Evolutionary conservation across 1,284 basidiomycete genomes (phyloP).

Genomic region (Boletus calvinii): DNA sequence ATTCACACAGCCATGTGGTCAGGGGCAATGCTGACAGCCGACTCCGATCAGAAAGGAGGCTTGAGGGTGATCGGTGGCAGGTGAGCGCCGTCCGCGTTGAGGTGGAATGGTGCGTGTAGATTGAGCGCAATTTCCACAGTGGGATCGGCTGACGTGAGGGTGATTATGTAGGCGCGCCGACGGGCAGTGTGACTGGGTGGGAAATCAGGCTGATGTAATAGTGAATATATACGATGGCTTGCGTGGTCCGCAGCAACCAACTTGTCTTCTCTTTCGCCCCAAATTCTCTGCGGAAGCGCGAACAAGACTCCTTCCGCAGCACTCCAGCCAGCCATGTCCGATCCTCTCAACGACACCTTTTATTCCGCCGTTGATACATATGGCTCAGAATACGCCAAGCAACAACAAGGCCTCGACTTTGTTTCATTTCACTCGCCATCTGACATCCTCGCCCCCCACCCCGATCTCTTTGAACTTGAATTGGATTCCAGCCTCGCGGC

Average conservation of each 20-base stretch:
- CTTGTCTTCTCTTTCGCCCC: conserved; percentile 8
- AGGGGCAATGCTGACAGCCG: conserved; percentile 16
- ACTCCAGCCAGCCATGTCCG: conserved; percentile 28
- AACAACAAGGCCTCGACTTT: conserved; percentile 56
- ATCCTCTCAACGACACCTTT: conserved; percentile 33
- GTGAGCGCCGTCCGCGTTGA: conserved; percentile 20
- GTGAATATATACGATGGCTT: conserved; percentile 35
- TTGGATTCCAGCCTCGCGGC: conserved; percentile 67
- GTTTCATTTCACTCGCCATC: conserved; percentile 63
- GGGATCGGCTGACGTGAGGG: conserved; percentile 24
- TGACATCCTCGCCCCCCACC: conserved; percentile 69
- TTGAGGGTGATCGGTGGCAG: conserved; percentile 35
- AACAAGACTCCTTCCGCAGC: conserved; percentile 28
- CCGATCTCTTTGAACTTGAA: conserved; percentile 78
- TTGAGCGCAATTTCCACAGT: conserved; percentile 22
- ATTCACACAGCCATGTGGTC: conserved; percentile 12
- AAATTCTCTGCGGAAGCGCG: conserved; percentile 9
- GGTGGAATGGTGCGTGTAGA: not conserved
- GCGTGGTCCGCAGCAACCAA: conserved; percentile 36
- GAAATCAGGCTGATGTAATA: conserved; percentile 36
- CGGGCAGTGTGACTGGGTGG: conserved; percentile 29
- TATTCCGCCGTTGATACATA: conserved; percentile 37
- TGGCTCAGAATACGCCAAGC: conserved; percentile 38
- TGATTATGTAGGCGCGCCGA: conserved; percentile 29
- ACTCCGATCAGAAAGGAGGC: conserved; percentile 28